Percentiles rank a stretch among this genome's conserved stretches.
phyloP scores from a whole-genome alignment of 257 asterid species.

The Handroanthus guayacan region DNA sequence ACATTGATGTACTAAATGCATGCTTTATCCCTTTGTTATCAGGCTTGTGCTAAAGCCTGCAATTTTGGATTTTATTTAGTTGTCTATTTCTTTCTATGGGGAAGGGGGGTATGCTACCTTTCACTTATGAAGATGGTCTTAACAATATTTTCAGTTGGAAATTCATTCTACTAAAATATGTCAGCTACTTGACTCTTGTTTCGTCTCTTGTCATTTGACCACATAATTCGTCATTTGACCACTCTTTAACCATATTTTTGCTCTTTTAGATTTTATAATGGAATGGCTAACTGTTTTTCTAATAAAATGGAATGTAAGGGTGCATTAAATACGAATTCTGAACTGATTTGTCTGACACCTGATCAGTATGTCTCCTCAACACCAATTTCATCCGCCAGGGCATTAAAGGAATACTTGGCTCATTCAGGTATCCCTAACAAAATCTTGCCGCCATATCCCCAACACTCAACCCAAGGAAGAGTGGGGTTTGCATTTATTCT shows the following conservation, averaged over 20 bases:
- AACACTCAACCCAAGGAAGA: background rate
- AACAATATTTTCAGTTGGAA: background rate
- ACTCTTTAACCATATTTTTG: too few species aligned
- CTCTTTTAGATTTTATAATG: background rate
- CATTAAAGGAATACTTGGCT: background rate
- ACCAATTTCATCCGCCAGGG: too few species aligned
- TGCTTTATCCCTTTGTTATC: background rate
- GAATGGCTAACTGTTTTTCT: background rate
- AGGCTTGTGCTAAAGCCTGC: background rate
- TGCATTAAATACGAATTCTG: background rate
- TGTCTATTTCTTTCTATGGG: background rate
- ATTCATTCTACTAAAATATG: background rate
- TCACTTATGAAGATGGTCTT: conserved; percentile 13
- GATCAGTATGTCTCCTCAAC: background rate
- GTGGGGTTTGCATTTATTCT: background rate
- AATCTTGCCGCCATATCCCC: background rate
- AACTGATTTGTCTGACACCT: background rate
- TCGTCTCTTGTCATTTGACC: background rate
- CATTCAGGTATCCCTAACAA: background rate
- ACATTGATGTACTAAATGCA: background rate
- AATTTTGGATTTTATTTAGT: background rate
- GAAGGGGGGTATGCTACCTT: background rate
- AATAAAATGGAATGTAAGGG: background rate
- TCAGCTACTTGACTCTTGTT: background rate
- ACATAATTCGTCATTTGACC: background rate